Evolutionary conservation across 2,329 filamentous ascomycete species (phyloP).

Genomic region (Fusarium algeriense): DNA sequence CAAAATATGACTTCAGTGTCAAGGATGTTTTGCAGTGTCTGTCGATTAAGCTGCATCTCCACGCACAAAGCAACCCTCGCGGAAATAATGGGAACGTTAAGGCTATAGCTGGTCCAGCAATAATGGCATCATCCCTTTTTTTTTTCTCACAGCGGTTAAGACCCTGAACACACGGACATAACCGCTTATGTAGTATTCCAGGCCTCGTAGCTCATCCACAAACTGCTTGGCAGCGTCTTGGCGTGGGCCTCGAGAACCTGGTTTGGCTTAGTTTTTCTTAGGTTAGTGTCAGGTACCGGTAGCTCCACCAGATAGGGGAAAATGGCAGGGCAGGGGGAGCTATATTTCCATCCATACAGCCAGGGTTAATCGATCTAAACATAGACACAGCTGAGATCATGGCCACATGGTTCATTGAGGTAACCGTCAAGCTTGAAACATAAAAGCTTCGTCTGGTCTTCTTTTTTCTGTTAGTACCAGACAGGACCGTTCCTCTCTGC

Average conservation of each 20-base stretch:
- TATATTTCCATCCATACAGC: constrained; percentile 17
- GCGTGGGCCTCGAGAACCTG: not conserved
- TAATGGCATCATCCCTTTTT: constrained; percentile 1
- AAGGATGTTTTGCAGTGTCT: not conserved
- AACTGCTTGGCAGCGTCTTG: constrained; percentile 1
- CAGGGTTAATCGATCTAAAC: constrained; percentile 1
- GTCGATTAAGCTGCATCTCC: not conserved
- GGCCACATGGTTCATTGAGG: not conserved
- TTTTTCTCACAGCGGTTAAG: not conserved
- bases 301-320: constrained; percentile 14
- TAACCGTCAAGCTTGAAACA: constrained; percentile 3
- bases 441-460: constrained; percentile 16
- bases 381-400: constrained; percentile 7
- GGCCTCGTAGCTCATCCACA: constrained; percentile 1
- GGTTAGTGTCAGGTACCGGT: constrained; percentile 24
- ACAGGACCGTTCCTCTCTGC: constrained; percentile 21
- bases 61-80: constrained; percentile 2
- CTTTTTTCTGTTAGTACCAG: not conserved
- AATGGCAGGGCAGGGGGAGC: not conserved
- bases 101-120: not conserved
- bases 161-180: not conserved
- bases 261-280: constrained; percentile 6
- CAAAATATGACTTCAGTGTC: not conserved
- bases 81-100: not conserved
- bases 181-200: constrained; percentile 8